Evolutionary conservation across 805 yeast species (phyloP), one percentile per base, ranked within the genome.

Genomic region (Candida tallmaniae): DNA sequence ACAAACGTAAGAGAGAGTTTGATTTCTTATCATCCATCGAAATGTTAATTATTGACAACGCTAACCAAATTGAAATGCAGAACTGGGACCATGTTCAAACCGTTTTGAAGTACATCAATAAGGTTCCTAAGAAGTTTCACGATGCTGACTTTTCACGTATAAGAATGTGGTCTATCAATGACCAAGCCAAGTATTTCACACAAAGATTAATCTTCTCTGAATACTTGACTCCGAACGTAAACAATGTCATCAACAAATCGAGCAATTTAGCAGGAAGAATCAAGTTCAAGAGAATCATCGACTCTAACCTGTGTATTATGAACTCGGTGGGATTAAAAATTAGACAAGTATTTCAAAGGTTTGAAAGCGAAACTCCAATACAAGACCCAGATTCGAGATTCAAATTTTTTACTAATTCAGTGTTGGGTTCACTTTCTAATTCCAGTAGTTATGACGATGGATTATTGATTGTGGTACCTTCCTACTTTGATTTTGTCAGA

Each of bases 11-110:
- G 51, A 67, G 80, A 38, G 87, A 82, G 45, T 74, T 72, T 36
- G 96, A 89, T 56, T 93, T 88, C 50, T 60, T 93, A 39, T 80
- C 94, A 22, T 88, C 97, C 2, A 85, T 93, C 45, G 98, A 93
- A 56, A 57, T 93, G 3, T 58, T 82, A 32, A 62, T 89, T 13
- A 60, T 87, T 25, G 98, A 93, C 58, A 85, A 84, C 48, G 77
- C 93, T 9, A 88, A 88, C 51, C 84, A 87, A 20, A 68, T 89
- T 44, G 83, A 85, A 51, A 83, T 83, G 83, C 98, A 93, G 60
- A 87, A 89, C 51, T 83, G 97, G 89, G 83, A 83, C 23, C 95
- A 90, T 60, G 71, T 93, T 6, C 58, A 57, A 20, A 78, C 80
- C 11, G 72, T 79, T 5, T 64, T 80, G 46, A 77, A 78, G 42